Conservation (phyloP, 2,329 filamentous ascomycete species). For the Phialemoniopsis sp. region DNA sequence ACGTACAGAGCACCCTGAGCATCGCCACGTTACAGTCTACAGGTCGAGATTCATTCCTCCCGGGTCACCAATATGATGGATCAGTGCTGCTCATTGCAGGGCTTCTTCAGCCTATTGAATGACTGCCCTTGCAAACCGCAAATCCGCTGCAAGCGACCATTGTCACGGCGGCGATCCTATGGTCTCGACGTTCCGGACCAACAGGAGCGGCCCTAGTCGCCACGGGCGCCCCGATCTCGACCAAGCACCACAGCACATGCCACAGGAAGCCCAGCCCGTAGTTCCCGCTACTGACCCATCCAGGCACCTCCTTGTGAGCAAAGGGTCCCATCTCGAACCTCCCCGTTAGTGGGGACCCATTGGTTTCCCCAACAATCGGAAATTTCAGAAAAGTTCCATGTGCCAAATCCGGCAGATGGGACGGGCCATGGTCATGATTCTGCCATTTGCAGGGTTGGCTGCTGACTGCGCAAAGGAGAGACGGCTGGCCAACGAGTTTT, state of each 20-base stretch:
- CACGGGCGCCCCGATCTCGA: conserved; percentile 5
- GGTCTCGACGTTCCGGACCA: conserved; percentile 1
- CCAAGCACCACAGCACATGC: neutral
- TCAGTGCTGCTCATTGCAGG: neutral
- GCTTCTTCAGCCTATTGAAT: neutral
- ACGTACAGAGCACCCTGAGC: neutral
- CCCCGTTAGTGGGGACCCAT: neutral
- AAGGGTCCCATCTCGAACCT: neutral
- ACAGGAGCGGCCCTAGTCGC: conserved; percentile 3
- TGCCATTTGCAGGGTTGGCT: too few species aligned
- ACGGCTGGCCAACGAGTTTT: too few species aligned
- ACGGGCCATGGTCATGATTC: too few species aligned
- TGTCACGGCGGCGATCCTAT: neutral
- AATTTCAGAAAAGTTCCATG: neutral
- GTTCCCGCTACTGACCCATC: too few species aligned
- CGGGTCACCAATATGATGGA: neutral
- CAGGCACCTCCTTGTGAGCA: too few species aligned
- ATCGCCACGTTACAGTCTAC: neutral
- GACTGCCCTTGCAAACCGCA: neutral
- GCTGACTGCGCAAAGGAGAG: too few species aligned
- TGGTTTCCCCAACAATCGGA: neutral
- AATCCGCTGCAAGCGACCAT: neutral
- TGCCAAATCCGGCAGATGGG: too few species aligned
- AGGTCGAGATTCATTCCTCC: neutral
- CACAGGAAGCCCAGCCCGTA: too few species aligned